Percentiles rank a stretch among this genome's conserved stretches.
Conservation (phyloP, 2,329 filamentous ascomycete species). For the Pestalotiopsis sp. region DNA sequence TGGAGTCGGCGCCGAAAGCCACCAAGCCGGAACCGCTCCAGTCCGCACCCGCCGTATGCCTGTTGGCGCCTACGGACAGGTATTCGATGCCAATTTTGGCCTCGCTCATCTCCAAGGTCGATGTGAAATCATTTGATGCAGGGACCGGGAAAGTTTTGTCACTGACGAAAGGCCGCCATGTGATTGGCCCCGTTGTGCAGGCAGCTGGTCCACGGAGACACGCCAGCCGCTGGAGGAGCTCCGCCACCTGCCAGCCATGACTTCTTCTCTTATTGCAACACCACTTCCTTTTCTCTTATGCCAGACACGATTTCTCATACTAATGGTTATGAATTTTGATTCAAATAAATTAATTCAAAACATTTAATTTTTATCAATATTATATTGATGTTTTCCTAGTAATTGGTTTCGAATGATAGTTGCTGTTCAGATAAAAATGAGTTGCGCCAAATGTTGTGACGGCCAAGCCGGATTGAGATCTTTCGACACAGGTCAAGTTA, state of each 20-base stretch:
- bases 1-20: constrained; percentile 86
- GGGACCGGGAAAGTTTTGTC: constrained; percentile 4
- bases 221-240: not conserved
- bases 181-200: not conserved
- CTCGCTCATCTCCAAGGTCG: constrained; percentile 20
- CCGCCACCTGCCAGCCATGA: not conserved
- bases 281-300: not conserved
- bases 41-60: constrained; percentile 86
- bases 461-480: too few species aligned
- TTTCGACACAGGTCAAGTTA: too few species aligned
- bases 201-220: not conserved
- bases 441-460: too few species aligned
- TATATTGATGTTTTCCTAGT: too few species aligned
- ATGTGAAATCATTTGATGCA: constrained; percentile 3
- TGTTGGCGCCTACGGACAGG: constrained; percentile 82
- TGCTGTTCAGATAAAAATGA: too few species aligned
- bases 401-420: too few species aligned
- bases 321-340: too few species aligned
- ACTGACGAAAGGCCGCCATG: not conserved
- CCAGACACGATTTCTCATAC: too few species aligned
- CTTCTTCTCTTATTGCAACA: not conserved
- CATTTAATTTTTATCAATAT: too few species aligned
- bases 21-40: constrained; percentile 77
- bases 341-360: too few species aligned
- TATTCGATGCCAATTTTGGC: constrained; percentile 45